Conservation (phyloP, 2,329 filamentous ascomycete genomes). For the Mariannaea elegans region DNA sequence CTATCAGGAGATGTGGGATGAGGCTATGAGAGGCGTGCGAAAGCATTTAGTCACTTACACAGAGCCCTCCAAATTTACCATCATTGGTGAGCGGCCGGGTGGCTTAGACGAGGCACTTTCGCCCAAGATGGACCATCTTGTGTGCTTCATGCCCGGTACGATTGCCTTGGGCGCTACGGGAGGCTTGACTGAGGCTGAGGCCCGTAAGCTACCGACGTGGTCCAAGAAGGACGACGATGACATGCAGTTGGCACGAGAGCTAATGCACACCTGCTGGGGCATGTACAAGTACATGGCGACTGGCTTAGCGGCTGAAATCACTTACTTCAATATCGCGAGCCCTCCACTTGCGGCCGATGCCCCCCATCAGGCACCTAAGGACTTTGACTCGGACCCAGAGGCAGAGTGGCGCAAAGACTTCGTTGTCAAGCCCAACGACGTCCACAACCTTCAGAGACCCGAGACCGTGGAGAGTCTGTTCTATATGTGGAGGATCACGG, state of each 20-base stretch:
- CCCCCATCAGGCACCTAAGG: constrained; percentile 56
- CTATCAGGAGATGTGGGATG: constrained; percentile 93
- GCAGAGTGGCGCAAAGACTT: constrained; percentile 81
- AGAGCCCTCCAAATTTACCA: constrained; percentile 80
- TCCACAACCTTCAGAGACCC: constrained; percentile 92
- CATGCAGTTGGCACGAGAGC: constrained; percentile 84
- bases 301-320: constrained; percentile 93
- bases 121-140: constrained; percentile 97
- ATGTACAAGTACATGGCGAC: constrained; percentile 94
- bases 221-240: constrained; percentile 82
- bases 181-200: constrained; percentile 78
- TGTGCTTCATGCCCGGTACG: constrained; percentile 97
- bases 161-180: constrained; percentile 89
- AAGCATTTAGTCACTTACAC: constrained; percentile 95
- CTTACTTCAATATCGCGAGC: constrained; percentile 81
- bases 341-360: constrained; percentile 70
- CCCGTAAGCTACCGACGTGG: constrained; percentile 78
- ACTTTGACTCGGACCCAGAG: constrained; percentile 60
- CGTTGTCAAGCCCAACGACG: constrained; percentile 80
- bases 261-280: constrained; percentile 97
- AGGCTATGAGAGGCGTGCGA: constrained; percentile 83
- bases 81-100: constrained; percentile 84
- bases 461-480: constrained; percentile 97
- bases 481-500: constrained; percentile 99
- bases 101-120: constrained; percentile 73